These are phyloP conservation scores for Quercus variabilis DNA, from an alignment of 306 rosid species.

Conservation along the genomic window DNA sequence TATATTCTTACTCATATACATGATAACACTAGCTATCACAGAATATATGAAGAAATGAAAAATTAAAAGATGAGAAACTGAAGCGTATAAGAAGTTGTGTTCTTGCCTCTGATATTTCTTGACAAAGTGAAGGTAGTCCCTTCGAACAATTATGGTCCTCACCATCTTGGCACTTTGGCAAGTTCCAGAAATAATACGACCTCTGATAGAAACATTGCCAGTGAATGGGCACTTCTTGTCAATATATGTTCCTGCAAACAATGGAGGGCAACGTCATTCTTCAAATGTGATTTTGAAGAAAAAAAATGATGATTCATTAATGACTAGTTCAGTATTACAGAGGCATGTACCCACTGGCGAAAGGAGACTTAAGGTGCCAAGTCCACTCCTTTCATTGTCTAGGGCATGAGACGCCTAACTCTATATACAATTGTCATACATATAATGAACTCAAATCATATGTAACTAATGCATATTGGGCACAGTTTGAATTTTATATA, in stretches of 20 bases:
- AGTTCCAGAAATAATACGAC: conserved; percentile 60
- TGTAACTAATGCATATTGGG: too few relatives aligned
- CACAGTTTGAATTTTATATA: too few relatives aligned
- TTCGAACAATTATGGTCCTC: conserved; percentile 57
- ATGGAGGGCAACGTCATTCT: background rate
- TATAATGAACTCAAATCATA: too few relatives aligned
- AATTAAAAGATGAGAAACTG: background rate
- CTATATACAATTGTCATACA: too few relatives aligned
- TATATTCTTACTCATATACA: too few relatives aligned
- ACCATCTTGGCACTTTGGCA: conserved; percentile 73
- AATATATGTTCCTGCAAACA: conserved; percentile 46
- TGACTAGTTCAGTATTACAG: background rate
- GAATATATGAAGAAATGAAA: background rate
- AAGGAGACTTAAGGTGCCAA: too few relatives aligned
- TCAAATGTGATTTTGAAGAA: background rate
- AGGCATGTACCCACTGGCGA: too few relatives aligned
- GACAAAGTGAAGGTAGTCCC: conserved; percentile 56
- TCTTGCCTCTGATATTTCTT: conserved; percentile 59
- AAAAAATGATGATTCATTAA: background rate
- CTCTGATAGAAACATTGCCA: conserved; percentile 54
- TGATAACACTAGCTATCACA: too few relatives aligned
- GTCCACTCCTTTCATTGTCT: too few relatives aligned
- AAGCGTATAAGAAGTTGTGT: background rate
- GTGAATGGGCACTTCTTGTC: conserved; percentile 73
- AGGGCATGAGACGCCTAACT: too few relatives aligned